phyloP scores from a whole-genome alignment of 2,329 filamentous ascomycete genomes.

The Exophiala oligosperma region DNA sequence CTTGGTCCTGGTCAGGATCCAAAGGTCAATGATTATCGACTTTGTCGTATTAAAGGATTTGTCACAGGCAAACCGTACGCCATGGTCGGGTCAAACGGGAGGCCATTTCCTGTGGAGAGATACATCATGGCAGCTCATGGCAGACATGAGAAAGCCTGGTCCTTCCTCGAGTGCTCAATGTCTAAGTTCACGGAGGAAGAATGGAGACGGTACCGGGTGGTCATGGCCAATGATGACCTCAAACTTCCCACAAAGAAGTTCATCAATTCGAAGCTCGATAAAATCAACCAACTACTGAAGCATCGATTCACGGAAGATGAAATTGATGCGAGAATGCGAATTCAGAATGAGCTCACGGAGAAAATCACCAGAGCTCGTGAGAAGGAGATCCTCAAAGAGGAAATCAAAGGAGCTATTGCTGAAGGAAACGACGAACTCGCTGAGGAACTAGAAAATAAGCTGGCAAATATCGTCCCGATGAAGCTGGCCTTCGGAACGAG shows the following conservation, averaged over 20 bases:
- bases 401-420: slow-evolving; percentile 66
- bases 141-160: slow-evolving; percentile 78
- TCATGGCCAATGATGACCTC: slow-evolving; percentile 70
- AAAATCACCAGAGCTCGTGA: slow-evolving; percentile 64
- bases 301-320: slow-evolving; percentile 82
- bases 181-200: slow-evolving; percentile 81
- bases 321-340: slow-evolving; percentile 74
- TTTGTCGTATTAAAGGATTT: slow-evolving; percentile 90
- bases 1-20: slow-evolving; percentile 75
- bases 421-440: slow-evolving; percentile 62
- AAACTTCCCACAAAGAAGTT: slow-evolving; percentile 71
- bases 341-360: slow-evolving; percentile 66
- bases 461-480: slow-evolving; percentile 50
- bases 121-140: slow-evolving; percentile 82
- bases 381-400: slow-evolving; percentile 65
- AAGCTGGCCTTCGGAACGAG: slow-evolving; percentile 73
- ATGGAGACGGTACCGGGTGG: slow-evolving; percentile 76
- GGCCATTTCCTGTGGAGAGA: slow-evolving; percentile 78
- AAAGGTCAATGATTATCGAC: slow-evolving; percentile 76
- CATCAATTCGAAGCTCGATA: slow-evolving; percentile 70
- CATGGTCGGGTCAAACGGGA: slow-evolving; percentile 71
- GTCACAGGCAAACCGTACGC: slow-evolving; percentile 78
- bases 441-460: slow-evolving; percentile 50
- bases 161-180: slow-evolving; percentile 89
- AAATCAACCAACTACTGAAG: slow-evolving; percentile 77